A percentile compares a stretch with the other conserved stretches of the same genome.
Conservation (phyloP, 2,329 filamentous ascomycete species). For the Pyrenochaeta sp. region DNA sequence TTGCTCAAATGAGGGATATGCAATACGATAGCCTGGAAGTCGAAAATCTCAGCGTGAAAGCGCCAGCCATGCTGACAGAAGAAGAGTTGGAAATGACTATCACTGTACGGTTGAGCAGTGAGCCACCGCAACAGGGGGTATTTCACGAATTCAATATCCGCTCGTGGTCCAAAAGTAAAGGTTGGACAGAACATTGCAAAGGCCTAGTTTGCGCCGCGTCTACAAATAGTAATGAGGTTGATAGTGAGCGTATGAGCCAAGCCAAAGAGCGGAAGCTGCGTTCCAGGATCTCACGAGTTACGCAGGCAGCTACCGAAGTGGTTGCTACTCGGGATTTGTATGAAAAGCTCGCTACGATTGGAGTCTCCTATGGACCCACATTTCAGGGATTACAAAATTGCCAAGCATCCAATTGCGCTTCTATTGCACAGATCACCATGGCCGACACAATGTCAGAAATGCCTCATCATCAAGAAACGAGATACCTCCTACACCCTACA, state of each 20-base stretch:
- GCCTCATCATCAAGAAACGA: slow-evolving; percentile 37
- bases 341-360: slow-evolving; percentile 55
- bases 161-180: slow-evolving; percentile 60
- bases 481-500: slow-evolving; percentile 36
- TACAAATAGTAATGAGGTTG: slow-evolving; percentile 53
- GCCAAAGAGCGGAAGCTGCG: slow-evolving; percentile 20
- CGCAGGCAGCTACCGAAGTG: slow-evolving; percentile 18
- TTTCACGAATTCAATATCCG: slow-evolving; percentile 59
- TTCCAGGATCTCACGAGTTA: slow-evolving; percentile 8
- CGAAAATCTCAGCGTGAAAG: slow-evolving; percentile 23
- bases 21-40: slow-evolving; percentile 26
- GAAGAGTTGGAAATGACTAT: slow-evolving; percentile 43
- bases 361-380: slow-evolving; percentile 60
- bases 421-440: slow-evolving; percentile 28
- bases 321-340: slow-evolving; percentile 53
- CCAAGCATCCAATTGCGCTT: slow-evolving; percentile 47
- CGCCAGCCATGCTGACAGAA: slow-evolving; percentile 36
- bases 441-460: slow-evolving; percentile 33
- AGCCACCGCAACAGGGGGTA: not conserved
- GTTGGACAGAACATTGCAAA: slow-evolving; percentile 67
- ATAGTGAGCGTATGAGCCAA: slow-evolving; percentile 30
- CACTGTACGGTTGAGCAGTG: slow-evolving; percentile 25
- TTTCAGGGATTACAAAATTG: slow-evolving; percentile 63
- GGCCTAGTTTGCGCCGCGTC: slow-evolving; percentile 51
- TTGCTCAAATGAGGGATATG: slow-evolving; percentile 14